Percentiles rank a stretch among this genome's conserved stretches.
Evolutionary conservation across 2,329 filamentous ascomycete genomes (phyloP).

Genomic region (Xylariaceae sp.): DNA sequence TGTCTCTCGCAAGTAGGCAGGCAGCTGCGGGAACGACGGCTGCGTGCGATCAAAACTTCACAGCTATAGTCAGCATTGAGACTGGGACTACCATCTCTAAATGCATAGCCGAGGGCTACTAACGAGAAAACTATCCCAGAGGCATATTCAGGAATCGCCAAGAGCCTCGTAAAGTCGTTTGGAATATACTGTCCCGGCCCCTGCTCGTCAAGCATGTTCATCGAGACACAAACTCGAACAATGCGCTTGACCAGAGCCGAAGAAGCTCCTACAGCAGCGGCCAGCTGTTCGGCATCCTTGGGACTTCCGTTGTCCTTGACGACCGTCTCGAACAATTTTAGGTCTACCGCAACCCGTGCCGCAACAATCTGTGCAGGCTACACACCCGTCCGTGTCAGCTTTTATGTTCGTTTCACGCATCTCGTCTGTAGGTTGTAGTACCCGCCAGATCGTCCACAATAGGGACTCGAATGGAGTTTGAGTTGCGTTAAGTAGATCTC

Average conservation of each 20-base stretch:
- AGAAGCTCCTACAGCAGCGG: conserved; percentile 14
- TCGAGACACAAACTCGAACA: conserved; percentile 14
- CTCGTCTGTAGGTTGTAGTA: background rate
- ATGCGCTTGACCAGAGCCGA: conserved; percentile 16
- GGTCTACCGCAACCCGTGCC: conserved; percentile 16
- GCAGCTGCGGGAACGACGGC: conserved; percentile 13
- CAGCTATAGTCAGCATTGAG: background rate
- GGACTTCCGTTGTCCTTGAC: conserved; percentile 8
- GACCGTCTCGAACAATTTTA: conserved; percentile 18
- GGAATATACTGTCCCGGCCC: conserved; percentile 14
- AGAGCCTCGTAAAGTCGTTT: conserved; percentile 12
- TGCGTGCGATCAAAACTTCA: conserved; percentile 13
- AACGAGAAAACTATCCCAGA: conserved; percentile 14
- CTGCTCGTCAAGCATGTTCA: conserved; percentile 19
- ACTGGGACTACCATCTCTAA: background rate
- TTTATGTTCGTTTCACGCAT: background rate
- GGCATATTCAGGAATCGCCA: conserved; percentile 11
- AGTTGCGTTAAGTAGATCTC: background rate
- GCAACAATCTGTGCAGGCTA: conserved; percentile 17
- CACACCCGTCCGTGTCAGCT: background rate
- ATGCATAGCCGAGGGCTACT: background rate
- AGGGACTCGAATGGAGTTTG: background rate
- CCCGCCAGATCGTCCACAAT: background rate
- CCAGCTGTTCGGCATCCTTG: conserved; percentile 15
- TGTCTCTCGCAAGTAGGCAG: conserved; percentile 12